Evolutionary conservation across 2,329 filamentous ascomycete species (phyloP), one percentile per base, ranked within the genome.

Genomic region (Penicillium sp.): DNA sequence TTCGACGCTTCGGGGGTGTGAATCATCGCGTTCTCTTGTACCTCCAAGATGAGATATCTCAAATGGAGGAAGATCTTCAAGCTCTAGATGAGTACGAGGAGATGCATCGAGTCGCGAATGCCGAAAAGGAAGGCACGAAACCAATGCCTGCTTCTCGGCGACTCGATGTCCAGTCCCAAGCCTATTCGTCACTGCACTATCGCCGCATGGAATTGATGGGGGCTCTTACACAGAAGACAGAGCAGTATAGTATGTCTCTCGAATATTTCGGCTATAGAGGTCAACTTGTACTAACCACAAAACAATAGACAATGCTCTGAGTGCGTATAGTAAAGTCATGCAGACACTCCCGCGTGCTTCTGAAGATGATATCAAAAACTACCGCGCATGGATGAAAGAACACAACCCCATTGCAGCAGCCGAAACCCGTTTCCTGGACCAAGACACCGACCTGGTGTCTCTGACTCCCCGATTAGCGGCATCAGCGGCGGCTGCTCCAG

Each of bases 21-120:
- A 92, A 94, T 62, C 91, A 96, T 67, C 86, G 92, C 2, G 75
- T 96, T 2, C 75, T 97, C 2, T 78, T 96, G 0, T 86, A 94
- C 56, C 78, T 96, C 13, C 92, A 96, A 70, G 91, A 96, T 65
- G 90, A 96, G 68, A 83, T 96, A 15, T 79, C 80, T 24, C 88
- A 93, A 62, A 77, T 96, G 30, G 91, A 96, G 70, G 86, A 91
- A 63, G 85, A 92, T 51, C 80, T 97, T 1, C 82, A 84, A 15
- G 77, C 79, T 0, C 72, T 94, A 1, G 92, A 96, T 49, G 79
- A 83, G 55, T 76, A 77, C 34, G 78, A 83, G 44, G 68, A 69
- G 52, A 70, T 70, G 55, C 68, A 72, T 45, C 67, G 66, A 33
- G 54, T 63, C 41, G 59, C 60, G 27, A 65, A 65, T 46, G 69